Conservation (phyloP, 2,329 filamentous ascomycete genomes). For the Cercospora sp. region DNA sequence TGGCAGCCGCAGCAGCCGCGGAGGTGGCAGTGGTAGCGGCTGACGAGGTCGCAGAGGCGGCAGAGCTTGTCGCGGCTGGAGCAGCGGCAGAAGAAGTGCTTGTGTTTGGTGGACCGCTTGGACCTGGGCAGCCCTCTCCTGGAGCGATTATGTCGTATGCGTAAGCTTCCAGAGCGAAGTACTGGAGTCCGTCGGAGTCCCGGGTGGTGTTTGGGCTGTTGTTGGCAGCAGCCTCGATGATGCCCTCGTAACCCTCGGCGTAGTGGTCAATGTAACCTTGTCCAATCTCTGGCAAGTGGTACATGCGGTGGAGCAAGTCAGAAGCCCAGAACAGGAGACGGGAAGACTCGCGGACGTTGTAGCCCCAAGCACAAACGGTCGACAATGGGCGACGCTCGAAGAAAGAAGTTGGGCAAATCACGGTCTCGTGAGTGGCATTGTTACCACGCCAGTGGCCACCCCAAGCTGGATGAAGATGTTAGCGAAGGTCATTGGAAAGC, state of each 20-base stretch:
- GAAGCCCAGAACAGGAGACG: conserved; percentile 66
- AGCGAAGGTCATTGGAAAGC: neutral
- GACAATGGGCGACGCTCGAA: conserved; percentile 58
- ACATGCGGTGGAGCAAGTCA: conserved; percentile 67
- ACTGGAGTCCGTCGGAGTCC: conserved; percentile 65
- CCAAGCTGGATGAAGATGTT: conserved; percentile 51
- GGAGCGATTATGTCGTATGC: conserved; percentile 65
- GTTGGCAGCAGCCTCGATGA: conserved; percentile 55
- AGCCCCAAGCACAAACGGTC: conserved; percentile 63
- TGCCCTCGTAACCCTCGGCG: conserved; percentile 59
- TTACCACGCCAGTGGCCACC: conserved; percentile 67
- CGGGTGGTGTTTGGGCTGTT: conserved; percentile 53
- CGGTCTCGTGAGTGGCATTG: conserved; percentile 67
- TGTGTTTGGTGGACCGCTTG: conserved; percentile 21
- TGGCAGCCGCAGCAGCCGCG: conserved; percentile 4
- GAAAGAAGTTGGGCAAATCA: conserved; percentile 68
- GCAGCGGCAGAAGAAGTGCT: conserved; percentile 20
- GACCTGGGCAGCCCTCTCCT: conserved; percentile 61
- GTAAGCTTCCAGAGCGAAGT: conserved; percentile 69
- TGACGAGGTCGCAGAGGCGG: conserved; percentile 19
- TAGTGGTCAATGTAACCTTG: conserved; percentile 64
- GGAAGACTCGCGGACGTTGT: conserved; percentile 58
- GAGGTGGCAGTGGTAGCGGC: conserved; percentile 15
- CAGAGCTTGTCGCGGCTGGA: conserved; percentile 18
- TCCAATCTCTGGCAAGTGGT: conserved; percentile 62